Base-by-base conservation (phyloP, 441 rosid genomes). In the Erysimum pusillum region DNA sequence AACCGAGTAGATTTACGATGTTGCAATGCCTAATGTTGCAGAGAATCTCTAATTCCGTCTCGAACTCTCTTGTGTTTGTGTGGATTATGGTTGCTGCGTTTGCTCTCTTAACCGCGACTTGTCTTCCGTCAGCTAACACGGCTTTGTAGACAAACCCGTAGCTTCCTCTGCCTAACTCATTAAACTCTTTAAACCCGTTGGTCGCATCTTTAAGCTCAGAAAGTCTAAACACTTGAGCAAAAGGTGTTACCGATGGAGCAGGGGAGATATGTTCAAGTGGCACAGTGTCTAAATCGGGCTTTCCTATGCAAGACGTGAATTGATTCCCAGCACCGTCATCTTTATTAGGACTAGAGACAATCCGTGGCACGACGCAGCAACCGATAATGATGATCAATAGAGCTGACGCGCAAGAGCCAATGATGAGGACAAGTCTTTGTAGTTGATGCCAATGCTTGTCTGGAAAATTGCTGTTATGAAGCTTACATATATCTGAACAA, bases 71-170 rank as follows among this genome's bases (percentile, higher is more conserved):
- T 14, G 78, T 86, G 76, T 90, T 95, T 1, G 85, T 82, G 85
- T 87, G 98, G 77, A 95, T 95, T 74, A 95, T 95, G 3, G 99
- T 95, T 18, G 96, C 91, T 5, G 98, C 99, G 67, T 95, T 95
- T 2, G 98, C 97, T 68, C 98, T 86, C 79, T 92, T 95, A 25
- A 92, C 93, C 4, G 96, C 98, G 32, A 92, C 98, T 77, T 90
- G 96, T 46, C 85, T 83, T 22, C 97, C 97, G 35, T 95, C 97
- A 0, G 91, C 58, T 18, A 95, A 74, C 53, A 90, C 81, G 28
- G 97, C 96, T 73, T 87, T 92, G 79, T 91, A 95, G 71, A 92
- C 99, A 34, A 95, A 95, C 52, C 99, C 96, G 46, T 86, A 92
- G 82, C 92, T 92, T 80, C 98, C 98, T 70, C 96, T 79, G 1